Evolutionary conservation across 768 basidiomycete species (phyloP).

Genomic region (Agaricus subrufescens): DNA sequence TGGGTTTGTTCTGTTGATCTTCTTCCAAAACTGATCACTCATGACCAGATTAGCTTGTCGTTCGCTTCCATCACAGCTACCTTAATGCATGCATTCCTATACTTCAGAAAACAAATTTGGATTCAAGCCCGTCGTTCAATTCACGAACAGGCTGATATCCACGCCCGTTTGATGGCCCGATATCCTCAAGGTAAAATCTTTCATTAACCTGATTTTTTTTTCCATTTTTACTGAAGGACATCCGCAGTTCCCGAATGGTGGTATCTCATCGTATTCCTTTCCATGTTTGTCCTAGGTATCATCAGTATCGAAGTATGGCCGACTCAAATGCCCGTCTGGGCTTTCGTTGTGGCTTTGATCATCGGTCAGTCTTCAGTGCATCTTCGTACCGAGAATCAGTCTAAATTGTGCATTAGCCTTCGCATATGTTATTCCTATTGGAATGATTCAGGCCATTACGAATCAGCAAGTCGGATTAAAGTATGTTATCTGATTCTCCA

Average conservation of each 20-base stretch:
- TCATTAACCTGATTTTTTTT: not conserved
- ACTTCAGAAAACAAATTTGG: slow-evolving; percentile 74
- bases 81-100: slow-evolving; percentile 61
- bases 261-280: slow-evolving; percentile 61
- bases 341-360: slow-evolving; percentile 55
- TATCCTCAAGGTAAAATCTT: slow-evolving; percentile 44
- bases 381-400: slow-evolving; percentile 15
- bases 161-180: slow-evolving; percentile 70
- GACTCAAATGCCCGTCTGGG: slow-evolving; percentile 36
- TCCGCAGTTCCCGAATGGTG: slow-evolving; percentile 69
- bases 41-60: slow-evolving; percentile 57
- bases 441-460: slow-evolving; percentile 63
- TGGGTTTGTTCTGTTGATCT: slow-evolving; percentile 26
- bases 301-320: slow-evolving; percentile 65
- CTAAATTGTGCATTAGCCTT: slow-evolving; percentile 30
- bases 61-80: slow-evolving; percentile 77
- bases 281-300: slow-evolving; percentile 62
- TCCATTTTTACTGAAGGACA: not conserved
- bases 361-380: slow-evolving; percentile 42
- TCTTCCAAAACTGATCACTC: not conserved
- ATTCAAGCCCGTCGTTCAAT: slow-evolving; percentile 60
- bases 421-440: slow-evolving; percentile 65
- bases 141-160: slow-evolving; percentile 75
- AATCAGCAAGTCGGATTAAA: slow-evolving; percentile 70
- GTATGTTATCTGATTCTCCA: slow-evolving; percentile 17